phyloP scores from a whole-genome alignment of 306 rosid species.

The Sphenostylis stenocarpa region DNA sequence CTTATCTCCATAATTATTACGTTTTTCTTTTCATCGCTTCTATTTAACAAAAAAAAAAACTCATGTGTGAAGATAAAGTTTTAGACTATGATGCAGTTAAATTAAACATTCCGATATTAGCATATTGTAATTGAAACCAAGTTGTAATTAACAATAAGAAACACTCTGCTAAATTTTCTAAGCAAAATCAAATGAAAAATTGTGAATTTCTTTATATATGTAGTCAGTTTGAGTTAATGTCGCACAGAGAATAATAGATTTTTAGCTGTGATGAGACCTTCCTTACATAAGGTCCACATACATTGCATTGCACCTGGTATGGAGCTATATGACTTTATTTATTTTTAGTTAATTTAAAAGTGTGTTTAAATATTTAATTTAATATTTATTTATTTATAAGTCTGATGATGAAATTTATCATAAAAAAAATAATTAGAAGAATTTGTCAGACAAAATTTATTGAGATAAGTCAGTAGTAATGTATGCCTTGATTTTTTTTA shows the following conservation, averaged over 20 bases:
- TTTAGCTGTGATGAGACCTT: constrained; percentile 17
- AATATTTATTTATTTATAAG: background rate
- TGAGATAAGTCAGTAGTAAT: background rate
- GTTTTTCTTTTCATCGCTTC: no score
- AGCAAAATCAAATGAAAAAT: background rate
- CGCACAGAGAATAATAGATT: background rate
- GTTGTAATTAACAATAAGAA: background rate
- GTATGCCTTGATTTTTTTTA: background rate
- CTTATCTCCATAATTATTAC: no score
- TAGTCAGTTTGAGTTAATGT: no score
- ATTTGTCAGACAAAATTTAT: background rate
- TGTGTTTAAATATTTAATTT: no score
- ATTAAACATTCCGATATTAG: no score
- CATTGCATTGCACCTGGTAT: background rate
- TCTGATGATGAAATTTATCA: background rate
- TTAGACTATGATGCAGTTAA: no score
- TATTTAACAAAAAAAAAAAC: no score
- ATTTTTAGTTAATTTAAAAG: background rate
- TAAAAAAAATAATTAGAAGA: background rate
- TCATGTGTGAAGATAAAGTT: no score
- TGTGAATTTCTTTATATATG: no score
- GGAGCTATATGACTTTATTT: background rate
- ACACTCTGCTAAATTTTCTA: background rate
- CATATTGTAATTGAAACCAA: background rate
- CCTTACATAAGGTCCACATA: constrained; percentile 1